Percentiles rank a stretch among this genome's conserved stretches.
Conservation (phyloP, 345 rosid species). For the Eucalyptus melliodora region DNA sequence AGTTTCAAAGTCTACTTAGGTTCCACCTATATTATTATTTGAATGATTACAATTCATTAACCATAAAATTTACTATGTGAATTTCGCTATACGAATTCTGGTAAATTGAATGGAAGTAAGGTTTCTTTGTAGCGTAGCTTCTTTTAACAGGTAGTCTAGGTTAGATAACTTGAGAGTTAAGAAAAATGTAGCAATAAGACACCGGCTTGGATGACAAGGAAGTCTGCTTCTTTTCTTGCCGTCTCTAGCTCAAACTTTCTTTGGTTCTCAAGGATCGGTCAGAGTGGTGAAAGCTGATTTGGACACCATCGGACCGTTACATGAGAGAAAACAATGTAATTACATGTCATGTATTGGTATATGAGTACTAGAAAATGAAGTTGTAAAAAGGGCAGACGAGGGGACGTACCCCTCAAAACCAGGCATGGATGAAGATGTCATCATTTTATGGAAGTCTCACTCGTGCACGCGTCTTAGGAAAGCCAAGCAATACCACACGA, state of each 20-base stretch:
- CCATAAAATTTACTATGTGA: accelerated
- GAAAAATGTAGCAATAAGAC: not conserved
- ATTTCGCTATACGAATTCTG: not conserved
- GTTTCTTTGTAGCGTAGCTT: not conserved
- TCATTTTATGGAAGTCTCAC: not conserved
- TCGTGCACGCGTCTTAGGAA: not conserved
- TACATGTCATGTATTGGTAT: not conserved
- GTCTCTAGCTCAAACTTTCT: not conserved
- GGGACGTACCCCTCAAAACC: not conserved
- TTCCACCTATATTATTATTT: too few relatives aligned
- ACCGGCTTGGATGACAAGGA: not conserved
- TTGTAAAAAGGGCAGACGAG: not conserved
- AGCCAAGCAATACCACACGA: not conserved
- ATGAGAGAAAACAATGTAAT: not conserved
- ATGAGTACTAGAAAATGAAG: not conserved
- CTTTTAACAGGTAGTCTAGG: not conserved
- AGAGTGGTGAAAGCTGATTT: not conserved
- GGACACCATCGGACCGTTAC: not conserved
- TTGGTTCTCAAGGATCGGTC: not conserved
- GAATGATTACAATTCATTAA: too few relatives aligned
- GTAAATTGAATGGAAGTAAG: not conserved
- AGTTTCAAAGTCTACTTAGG: too few relatives aligned
- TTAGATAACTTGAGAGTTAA: not conserved
- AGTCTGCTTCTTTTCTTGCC: not conserved
- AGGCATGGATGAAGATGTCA: not conserved